Base-by-base conservation (phyloP, 192 early-diverging fungal genomes). In the Coemansia sp. region DNA sequence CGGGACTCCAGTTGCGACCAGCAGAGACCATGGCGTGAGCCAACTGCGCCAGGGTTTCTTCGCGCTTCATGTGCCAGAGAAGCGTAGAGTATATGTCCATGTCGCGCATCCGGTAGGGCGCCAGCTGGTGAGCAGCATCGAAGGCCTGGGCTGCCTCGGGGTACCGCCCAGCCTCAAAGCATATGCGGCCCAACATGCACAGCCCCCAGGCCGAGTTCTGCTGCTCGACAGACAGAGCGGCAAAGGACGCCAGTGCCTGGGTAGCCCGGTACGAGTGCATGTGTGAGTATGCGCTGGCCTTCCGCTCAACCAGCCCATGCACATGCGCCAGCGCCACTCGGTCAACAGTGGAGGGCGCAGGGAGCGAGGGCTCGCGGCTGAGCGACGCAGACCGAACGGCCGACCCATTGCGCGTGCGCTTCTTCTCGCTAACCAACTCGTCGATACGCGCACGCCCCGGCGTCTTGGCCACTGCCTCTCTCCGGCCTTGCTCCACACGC, bases 11-110 rank as follows among this genome's bases (percentile, higher is more conserved):
- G 11, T 73, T 78, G 39, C 86, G 83, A 38, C 92, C 87, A 5
- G 80, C 62, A 4, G 87, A 81, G 12, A 92, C 83, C 70, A 97
- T 82, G 10, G 88, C 84, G 64, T 94, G 89, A 0, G 91, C 93
- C 41, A 97, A 78, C 49, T 84, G 82, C 12, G 89, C 88, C 44
- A 96, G 81, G 40, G 71, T 75, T n/a, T 86, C 86, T 27, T 92
- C 90, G 65, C 88, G 84, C 50, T 84, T 84, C 56, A 93, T 71
- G 65, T 96, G 94, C 95, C 95, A 97, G 40, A 97, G 70, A 32
- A 88, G 84, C 11, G 91, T 91, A 18, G 93, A 93, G 67, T 91
- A 96, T 7, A 89, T 70, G 60, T 97, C 95, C 91, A 96, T 91
- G 47, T 89, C 89, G 34, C 86, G 84, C 29, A 89, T 66, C 3